A percentile compares a stretch with the other conserved stretches of the same genome.
Conservation (phyloP, 352 stramenopile genomes). For the Globisporangium parvum region DNA sequence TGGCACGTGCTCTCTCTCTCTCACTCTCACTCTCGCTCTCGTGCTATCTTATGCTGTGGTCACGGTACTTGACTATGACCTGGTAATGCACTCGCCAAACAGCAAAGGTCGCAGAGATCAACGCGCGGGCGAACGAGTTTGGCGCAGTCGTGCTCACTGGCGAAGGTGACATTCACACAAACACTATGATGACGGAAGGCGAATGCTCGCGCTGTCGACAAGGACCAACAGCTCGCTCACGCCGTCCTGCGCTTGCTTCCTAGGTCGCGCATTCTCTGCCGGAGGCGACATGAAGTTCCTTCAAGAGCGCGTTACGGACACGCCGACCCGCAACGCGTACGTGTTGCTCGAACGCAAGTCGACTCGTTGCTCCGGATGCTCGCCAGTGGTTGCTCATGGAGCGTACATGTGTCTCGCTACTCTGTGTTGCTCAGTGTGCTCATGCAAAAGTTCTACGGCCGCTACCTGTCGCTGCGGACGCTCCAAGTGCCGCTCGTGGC, state of each 20-base stretch:
- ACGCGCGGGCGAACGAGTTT: conserved; percentile 37
- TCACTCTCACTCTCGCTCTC: too few relatives aligned
- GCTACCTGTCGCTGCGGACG: conserved; percentile 73
- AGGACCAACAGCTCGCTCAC: too few relatives aligned
- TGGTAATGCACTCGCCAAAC: conserved; percentile 1
- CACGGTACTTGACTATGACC: too few relatives aligned
- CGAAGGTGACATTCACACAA: conserved; percentile 20
- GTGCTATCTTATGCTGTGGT: too few relatives aligned
- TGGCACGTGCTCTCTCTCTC: background rate
- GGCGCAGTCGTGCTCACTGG: conserved; percentile 74
- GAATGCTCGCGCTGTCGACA: background rate
- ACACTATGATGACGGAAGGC: background rate
- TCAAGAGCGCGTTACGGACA: conserved; percentile 43
- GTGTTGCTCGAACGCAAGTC: background rate
- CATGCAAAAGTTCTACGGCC: conserved; percentile 83
- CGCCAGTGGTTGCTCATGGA: too few relatives aligned
- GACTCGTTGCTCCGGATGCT: background rate
- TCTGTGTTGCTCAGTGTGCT: conserved; percentile 22
- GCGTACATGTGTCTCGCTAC: background rate
- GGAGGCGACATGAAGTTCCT: conserved; percentile 85
- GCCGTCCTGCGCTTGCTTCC: too few relatives aligned
- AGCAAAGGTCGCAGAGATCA: conserved; percentile 49
- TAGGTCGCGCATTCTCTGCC: conserved; percentile 75
- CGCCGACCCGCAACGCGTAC: conserved; percentile 69
- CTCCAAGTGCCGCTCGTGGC: conserved; percentile 80